phyloP scores from a whole-genome alignment of 106 monocot genomes.

The Dioscorea dumetorum region DNA sequence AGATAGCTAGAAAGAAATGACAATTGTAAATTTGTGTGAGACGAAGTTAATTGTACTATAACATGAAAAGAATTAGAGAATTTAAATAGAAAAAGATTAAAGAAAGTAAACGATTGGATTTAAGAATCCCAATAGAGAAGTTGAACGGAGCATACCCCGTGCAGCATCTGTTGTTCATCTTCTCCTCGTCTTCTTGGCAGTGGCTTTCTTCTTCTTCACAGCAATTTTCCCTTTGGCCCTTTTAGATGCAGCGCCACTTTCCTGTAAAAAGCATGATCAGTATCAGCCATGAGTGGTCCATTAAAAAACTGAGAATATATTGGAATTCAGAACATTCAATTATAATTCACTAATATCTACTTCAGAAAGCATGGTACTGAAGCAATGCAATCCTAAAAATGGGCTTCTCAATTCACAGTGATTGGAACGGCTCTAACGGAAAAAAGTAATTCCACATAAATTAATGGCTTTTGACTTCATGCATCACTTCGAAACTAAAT shows the following conservation, averaged over 20 bases:
- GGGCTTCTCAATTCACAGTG: neutral
- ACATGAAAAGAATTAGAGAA: neutral
- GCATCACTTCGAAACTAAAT: too few species aligned
- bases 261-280: constrained; percentile 7
- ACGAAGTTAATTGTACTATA: neutral
- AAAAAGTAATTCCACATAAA: neutral
- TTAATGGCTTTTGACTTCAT: too few species aligned
- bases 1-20: neutral
- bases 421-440: neutral
- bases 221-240: constrained; percentile 15
- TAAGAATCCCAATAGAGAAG: neutral
- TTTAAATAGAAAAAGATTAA: neutral
- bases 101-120: too few species aligned
- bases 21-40: neutral
- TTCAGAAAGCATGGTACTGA: neutral
- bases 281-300: neutral
- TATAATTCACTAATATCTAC: neutral
- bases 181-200: neutral
- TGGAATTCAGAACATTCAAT: neutral
- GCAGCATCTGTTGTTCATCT: neutral
- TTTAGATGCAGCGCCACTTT: constrained; percentile 14
- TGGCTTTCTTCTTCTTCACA: constrained; percentile 6
- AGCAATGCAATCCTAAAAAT: neutral
- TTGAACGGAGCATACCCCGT: neutral
- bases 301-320: neutral